Evolutionary conservation across 2,329 filamentous ascomycete genomes (phyloP).

Genomic region (Elsinoe ampelina): DNA sequence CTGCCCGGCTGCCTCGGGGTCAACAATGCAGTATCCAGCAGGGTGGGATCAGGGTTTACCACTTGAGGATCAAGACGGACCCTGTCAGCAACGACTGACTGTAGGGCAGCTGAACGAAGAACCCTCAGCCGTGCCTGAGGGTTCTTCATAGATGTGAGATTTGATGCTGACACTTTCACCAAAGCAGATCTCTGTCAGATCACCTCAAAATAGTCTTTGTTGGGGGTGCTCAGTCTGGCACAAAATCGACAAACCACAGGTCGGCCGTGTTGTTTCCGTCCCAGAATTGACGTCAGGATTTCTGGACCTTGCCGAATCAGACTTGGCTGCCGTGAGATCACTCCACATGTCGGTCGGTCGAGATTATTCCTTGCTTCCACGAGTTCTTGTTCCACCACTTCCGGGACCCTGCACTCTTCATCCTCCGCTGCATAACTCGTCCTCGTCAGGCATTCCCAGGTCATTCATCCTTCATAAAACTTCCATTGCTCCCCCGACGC

Average conservation of each 20-base stretch:
- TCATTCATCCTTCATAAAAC: not conserved
- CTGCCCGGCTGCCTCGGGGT: too few relatives aligned
- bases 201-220: not conserved
- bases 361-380: too few relatives aligned
- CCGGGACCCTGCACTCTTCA: not conserved
- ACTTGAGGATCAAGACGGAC: not conserved
- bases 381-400: too few relatives aligned
- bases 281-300: conserved; percentile 1
- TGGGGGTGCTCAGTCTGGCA: not conserved
- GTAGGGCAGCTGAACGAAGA: not conserved
- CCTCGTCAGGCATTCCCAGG: not conserved
- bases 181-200: not conserved
- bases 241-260: not conserved
- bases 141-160: too few relatives aligned
- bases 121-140: not conserved
- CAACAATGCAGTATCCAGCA: not conserved
- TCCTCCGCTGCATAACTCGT: not conserved
- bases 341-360: not conserved
- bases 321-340: not conserved
- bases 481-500: not conserved
- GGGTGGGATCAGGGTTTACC: not conserved
- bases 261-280: not conserved
- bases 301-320: not conserved
- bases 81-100: not conserved
- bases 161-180: too few relatives aligned